A percentile compares a stretch with the other conserved stretches of the same genome.
Conservation (phyloP, 2,329 filamentous ascomycete species). For the Fusarium ramigenum region DNA sequence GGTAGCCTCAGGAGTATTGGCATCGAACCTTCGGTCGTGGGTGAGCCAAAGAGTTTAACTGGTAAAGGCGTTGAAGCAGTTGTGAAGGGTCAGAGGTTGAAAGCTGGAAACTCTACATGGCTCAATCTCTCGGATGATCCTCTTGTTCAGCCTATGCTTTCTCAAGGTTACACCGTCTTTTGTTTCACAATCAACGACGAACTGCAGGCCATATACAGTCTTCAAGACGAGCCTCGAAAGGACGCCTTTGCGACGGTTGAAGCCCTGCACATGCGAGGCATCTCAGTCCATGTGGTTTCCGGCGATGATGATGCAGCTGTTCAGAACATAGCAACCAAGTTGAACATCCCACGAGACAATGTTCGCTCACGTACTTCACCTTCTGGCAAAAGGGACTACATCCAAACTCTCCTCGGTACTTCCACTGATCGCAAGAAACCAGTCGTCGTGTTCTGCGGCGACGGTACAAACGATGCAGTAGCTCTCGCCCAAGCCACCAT, state of each 20-base stretch:
- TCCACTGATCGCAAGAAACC: constrained; percentile 34
- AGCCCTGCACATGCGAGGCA: constrained; percentile 49
- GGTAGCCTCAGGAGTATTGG: constrained; percentile 48
- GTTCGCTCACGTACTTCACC: constrained; percentile 56
- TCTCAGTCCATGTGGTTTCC: constrained; percentile 60
- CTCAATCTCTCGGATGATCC: constrained; percentile 47
- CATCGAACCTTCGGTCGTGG: constrained; percentile 30
- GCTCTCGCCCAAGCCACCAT: constrained; percentile 77
- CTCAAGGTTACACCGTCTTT: constrained; percentile 54
- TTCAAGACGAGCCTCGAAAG: constrained; percentile 57
- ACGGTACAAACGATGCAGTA: constrained; percentile 82
- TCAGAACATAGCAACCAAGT: constrained; percentile 47
- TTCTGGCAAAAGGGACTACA: constrained; percentile 57
- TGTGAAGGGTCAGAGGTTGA: constrained; percentile 44
- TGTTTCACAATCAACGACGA: constrained; percentile 54
- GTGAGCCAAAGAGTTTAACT: constrained; percentile 50
- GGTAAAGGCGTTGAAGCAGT: constrained; percentile 58
- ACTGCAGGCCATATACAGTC: constrained; percentile 54
- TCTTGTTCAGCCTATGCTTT: constrained; percentile 48
- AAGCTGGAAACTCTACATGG: constrained; percentile 63
- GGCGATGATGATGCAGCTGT: constrained; percentile 65
- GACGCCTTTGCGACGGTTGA: constrained; percentile 52
- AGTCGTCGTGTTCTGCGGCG: constrained; percentile 75
- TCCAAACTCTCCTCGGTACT: constrained; percentile 49
- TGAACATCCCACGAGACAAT: constrained; percentile 52